Evolutionary conservation across 1,284 basidiomycete species (phyloP), one percentile per base, ranked within the genome.

Genomic region (Peniophora sp.): DNA sequence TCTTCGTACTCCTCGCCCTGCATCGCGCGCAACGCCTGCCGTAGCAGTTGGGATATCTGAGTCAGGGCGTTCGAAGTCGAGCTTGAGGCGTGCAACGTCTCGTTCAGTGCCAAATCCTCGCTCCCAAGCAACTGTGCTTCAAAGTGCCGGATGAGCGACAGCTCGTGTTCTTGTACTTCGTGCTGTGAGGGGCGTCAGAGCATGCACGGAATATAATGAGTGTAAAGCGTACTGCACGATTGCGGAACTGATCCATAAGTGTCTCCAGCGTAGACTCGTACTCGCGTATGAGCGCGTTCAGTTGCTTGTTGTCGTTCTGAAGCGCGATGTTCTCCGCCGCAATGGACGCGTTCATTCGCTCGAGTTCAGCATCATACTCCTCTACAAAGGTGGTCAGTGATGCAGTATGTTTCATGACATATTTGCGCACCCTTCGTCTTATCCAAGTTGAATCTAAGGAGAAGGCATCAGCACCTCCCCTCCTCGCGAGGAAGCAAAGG

Each of bases 221-320:
- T 24, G 45, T 20, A 48, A 34, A 23, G 81, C 91, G 62, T 66
- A 97, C 94, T 25, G 95, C 94, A 50, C 92, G 85, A 53, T 85
- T 89, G 52, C 96, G 78, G 69, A 99, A 99, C 55, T 87, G 83
- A 71, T 83, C 81, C 96, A 99, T 99, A 46, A 98, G 83, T 14
- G 81, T 90, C 68, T 99, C 97, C 46, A 99, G 73, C 0, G 96
- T 97, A 61, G 91, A 87, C 65, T 99, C 97, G 63, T 97, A 97
- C 66, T 99, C 96, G 59, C 94, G 93, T 56, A 99, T 83, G 47
- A 99, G 72, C 5, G 79, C 74, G 55, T 87, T 92, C 34, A 98
- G 77, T 61, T 97, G 93, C 66, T 97, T 95, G 73, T 98, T 98
- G 69, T 99, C 96, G 60, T 97, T 84, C 59, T 91, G 81, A 25